Evolutionary conservation across 2,329 filamentous ascomycete species (phyloP), one percentile per base, ranked within the genome.

Genomic region (Aspergillus brasiliensis): DNA sequence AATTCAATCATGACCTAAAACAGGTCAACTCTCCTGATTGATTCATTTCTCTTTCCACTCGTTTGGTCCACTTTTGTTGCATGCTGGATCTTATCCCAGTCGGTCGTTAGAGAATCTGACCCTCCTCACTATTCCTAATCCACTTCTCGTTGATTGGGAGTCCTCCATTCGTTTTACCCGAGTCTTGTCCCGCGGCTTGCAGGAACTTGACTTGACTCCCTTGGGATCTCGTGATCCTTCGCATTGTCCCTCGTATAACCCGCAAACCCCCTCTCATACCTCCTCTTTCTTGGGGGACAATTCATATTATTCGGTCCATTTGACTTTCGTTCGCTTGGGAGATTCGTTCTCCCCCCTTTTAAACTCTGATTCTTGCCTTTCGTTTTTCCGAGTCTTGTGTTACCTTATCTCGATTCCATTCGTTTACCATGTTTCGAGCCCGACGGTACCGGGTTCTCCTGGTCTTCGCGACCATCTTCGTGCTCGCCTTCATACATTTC

Each of bases 401-500:
- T 38, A 19, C 17, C n/a, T n/a, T 57, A 52, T 34, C 37, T 44
- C 56, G 27, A 13, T 23, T 51, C 38, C 48, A 49, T 49, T 57
- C 42, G n/a, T 34, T 55, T 34, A 60, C 48, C 58, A 82, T 83
- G 81, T 71, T 81, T 67, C 79, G 79, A 56, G 67, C 80, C 61
- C 80, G 81, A 56, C 78, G 81, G 64, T 83, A 82, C 66, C 77
- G 81, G 58, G 67, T 78, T 34, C 78, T 80, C 57, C 63, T 82
- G 55, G 65, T 79, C 38, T 79, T 82, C 58, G 78, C 79, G 31
- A 69, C 77, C 56, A 70, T 80, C 57, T 70, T 77, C 17, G 64
- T 80, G 40, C 68, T 81, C 42, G 70, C 80, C 3, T 71, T 86
- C 56, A 80, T 86, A 67, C 82, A 82, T 64, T 84, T 86, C 63